phyloP scores from a whole-genome alignment of 441 rosid genomes.

The Mallotus repandus region DNA sequence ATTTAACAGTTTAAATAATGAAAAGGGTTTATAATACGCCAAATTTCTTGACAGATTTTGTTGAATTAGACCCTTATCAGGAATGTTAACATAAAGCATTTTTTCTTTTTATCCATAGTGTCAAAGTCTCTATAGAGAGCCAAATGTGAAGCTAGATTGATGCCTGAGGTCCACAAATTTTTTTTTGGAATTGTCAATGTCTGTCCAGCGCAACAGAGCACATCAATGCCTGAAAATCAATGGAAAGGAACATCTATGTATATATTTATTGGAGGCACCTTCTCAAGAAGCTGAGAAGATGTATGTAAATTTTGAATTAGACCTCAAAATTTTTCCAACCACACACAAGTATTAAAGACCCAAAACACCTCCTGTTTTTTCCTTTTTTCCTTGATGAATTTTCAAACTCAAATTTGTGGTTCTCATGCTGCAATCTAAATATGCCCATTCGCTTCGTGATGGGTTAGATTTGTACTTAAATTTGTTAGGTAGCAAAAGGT shows the following conservation, averaged over 20 bases:
- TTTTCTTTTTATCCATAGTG: slow-evolving; percentile 4
- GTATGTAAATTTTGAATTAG: background rate
- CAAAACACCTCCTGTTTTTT: background rate
- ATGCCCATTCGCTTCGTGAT: no score
- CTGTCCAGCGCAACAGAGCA: background rate
- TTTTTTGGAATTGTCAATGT: background rate
- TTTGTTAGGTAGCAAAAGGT: no score
- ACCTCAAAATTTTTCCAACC: background rate
- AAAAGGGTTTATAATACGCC: no score
- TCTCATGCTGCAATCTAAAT: no score
- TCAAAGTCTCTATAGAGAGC: background rate
- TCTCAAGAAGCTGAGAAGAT: background rate
- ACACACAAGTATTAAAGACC: background rate
- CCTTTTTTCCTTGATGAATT: background rate
- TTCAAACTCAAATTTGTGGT: no score
- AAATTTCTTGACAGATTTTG: no score
- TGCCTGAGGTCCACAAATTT: slow-evolving; percentile 18
- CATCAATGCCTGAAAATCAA: background rate
- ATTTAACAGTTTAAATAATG: no score
- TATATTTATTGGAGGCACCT: background rate
- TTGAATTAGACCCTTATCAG: no score
- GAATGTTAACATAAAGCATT: background rate
- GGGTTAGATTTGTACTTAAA: no score
- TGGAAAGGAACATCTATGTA: background rate
- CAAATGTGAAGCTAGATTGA: background rate